Evolutionary conservation across 306 rosid species (phyloP), one percentile per base, ranked within the genome.

Genomic region (Senna tora): DNA sequence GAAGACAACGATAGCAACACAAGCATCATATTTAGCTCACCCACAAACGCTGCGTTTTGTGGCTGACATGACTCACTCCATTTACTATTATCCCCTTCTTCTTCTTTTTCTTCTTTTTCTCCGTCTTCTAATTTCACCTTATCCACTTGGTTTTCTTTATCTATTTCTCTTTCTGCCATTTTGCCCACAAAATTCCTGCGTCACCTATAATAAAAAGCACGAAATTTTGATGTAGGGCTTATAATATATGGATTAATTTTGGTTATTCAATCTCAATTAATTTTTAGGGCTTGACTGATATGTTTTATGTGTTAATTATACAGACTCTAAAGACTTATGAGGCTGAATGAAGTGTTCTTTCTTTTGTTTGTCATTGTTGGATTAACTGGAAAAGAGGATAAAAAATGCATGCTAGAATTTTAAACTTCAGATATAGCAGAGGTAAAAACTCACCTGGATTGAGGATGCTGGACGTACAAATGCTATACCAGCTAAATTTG

Each of bases 1-100:
- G 1, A 10, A 47, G 84, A 56, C 39, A 82, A 34, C 0, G 84
- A 81, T 9, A 78, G 67, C 42, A 78, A 16, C 64, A 84, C 77
- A 7, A 68, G 10, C 2, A 81, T 25, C 42, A 84, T 78, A 22
- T 81, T 81, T 49, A 81, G 21, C 49, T 78, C 85, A 0, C 63
- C 34, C 5, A 70, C 38, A 50, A 68, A 78, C 6, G 61, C 12
- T 0, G 77, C 6, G 32, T 51, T 65, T 0, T 41, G 30, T 39
- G 13, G 21, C 3, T 25, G 2, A 8, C 6, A 58, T 7, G 61
- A 38, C 1, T 50, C 14, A 14, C 51, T 46, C 51, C 13, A 46
- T 14, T 4, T 15, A 46, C 51, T 13, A 14, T 46, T 46, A 17
- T 46, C 17, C 14, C 13, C 51, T 46, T 46, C 51, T 4, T 6